Conservation (phyloP, 129 eudicot genomes). For the Artemisia tridentata region DNA sequence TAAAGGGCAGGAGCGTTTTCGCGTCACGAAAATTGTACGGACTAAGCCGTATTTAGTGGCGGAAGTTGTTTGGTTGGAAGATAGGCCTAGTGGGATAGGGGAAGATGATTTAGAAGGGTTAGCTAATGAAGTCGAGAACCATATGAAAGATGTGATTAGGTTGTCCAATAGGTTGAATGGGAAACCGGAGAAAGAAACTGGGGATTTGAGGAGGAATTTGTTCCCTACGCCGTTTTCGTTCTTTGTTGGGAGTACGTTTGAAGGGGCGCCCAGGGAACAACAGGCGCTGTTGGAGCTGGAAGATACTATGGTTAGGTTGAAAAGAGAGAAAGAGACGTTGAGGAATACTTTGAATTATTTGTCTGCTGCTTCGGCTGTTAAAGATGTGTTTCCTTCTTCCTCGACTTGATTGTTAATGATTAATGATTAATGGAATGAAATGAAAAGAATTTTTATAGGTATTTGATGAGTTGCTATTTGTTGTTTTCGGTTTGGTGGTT, state of each 20-base stretch:
- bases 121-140: slow-evolving; percentile 5
- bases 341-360: slow-evolving; percentile 12
- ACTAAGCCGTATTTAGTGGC: slow-evolving; percentile 10
- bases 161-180: slow-evolving; percentile 15
- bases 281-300: slow-evolving; percentile 10
- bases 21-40: not conserved
- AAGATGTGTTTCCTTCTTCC: slow-evolving; percentile 14
- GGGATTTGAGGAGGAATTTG: slow-evolving; percentile 17
- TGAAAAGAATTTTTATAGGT: slow-evolving; percentile 5
- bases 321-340: slow-evolving; percentile 12
- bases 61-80: slow-evolving; percentile 14
- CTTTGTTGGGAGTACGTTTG: slow-evolving; percentile 15
- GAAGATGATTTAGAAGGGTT: slow-evolving; percentile 14
- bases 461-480: not conserved
- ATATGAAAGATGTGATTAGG: slow-evolving; percentile 19
- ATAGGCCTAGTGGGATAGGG: not conserved
- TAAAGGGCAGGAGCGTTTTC: slow-evolving; percentile 14
- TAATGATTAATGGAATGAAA: slow-evolving; percentile 3
- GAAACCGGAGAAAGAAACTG: slow-evolving; percentile 9
- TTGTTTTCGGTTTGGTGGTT: not conserved
- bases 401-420: slow-evolving; percentile 1
- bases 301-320: slow-evolving; percentile 12
- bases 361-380: slow-evolving; percentile 19
- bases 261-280: slow-evolving; percentile 8
- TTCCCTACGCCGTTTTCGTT: slow-evolving; percentile 15